Conservation (phyloP, 2,329 filamentous ascomycete genomes). For the Teratosphaeria pseudoeucalypti region DNA sequence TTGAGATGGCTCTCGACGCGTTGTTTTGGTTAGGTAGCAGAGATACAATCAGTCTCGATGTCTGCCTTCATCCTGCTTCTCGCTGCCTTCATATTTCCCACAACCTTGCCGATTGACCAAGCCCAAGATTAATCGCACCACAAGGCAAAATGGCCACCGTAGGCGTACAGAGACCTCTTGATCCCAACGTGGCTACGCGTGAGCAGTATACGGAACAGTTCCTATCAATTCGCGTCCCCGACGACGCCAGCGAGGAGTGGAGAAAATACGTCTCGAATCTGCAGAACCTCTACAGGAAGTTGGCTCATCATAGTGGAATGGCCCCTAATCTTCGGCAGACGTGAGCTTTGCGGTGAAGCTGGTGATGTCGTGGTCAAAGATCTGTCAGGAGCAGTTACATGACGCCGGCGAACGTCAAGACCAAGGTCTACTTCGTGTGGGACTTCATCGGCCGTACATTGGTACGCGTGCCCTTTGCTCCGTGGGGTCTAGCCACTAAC, state of each 20-base stretch:
- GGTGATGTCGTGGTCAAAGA: background rate
- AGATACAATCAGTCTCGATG: background rate
- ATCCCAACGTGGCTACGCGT: slow-evolving; percentile 20
- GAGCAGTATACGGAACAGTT: slow-evolving; percentile 18
- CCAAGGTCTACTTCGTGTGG: slow-evolving; percentile 29
- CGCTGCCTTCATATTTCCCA: background rate
- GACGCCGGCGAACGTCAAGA: slow-evolving; percentile 26
- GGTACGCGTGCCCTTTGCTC: background rate
- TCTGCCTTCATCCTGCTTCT: background rate
- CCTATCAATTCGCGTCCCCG: slow-evolving; percentile 9
- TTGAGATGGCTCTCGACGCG: background rate
- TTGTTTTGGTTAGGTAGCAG: background rate
- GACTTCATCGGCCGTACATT: slow-evolving; percentile 20
- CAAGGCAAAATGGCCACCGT: background rate
- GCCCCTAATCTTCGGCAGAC: slow-evolving; percentile 24
- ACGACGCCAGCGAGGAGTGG: slow-evolving; percentile 13
- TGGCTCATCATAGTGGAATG: slow-evolving; percentile 26
- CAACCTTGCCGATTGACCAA: background rate
- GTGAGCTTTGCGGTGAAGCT: background rate
- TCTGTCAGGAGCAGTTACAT: slow-evolving; percentile 11
- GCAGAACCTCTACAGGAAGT: slow-evolving; percentile 15
- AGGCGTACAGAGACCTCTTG: background rate
- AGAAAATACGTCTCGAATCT: slow-evolving; percentile 10
- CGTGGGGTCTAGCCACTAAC: background rate
- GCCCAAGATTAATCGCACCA: background rate